Conservation (phyloP, 805 yeast genomes). For the Ogataea pilisensis region DNA sequence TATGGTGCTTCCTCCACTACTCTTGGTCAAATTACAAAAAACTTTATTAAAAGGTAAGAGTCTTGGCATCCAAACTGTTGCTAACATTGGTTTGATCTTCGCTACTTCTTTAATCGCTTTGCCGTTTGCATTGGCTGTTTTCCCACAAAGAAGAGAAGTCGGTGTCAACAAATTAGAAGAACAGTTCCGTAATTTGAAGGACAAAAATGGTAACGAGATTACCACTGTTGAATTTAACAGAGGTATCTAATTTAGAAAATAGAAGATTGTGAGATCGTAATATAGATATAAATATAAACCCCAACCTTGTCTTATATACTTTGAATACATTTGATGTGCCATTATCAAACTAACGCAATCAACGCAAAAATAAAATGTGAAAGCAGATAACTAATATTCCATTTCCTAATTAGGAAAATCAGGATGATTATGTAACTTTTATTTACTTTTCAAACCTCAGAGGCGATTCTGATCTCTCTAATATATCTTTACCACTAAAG, state of each 20-base stretch:
- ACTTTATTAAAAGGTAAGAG: constrained; percentile 66
- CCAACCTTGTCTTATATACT: too few species aligned
- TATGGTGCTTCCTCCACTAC: constrained; percentile 93
- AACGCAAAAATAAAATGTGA: too few species aligned
- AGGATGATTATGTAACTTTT: too few species aligned
- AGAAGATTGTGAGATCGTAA: too few species aligned
- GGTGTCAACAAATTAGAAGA: constrained; percentile 58
- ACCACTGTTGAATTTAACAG: constrained; percentile 79
- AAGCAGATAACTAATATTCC: too few species aligned
- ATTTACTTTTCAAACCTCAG: too few species aligned
- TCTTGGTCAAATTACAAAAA: constrained; percentile 73
- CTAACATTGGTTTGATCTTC: constrained; percentile 83
- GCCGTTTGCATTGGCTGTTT: constrained; percentile 93
- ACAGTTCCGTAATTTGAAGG: constrained; percentile 56
- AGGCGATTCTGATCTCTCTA: too few species aligned
- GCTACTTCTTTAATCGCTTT: constrained; percentile 80
- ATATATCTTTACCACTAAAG: too few species aligned
- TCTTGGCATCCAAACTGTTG: constrained; percentile 55
- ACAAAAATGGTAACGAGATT: constrained; percentile 54
- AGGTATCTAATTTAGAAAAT: constrained; percentile 57
- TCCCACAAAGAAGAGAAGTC: constrained; percentile 82
- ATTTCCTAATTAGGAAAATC: too few species aligned
- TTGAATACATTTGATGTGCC: too few species aligned
- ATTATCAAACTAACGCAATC: too few species aligned
- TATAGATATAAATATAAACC: too few species aligned